Evolutionary conservation across 2,329 filamentous ascomycete genomes (phyloP).

Genomic region (Pseudopyrenochaeta lycopersici): DNA sequence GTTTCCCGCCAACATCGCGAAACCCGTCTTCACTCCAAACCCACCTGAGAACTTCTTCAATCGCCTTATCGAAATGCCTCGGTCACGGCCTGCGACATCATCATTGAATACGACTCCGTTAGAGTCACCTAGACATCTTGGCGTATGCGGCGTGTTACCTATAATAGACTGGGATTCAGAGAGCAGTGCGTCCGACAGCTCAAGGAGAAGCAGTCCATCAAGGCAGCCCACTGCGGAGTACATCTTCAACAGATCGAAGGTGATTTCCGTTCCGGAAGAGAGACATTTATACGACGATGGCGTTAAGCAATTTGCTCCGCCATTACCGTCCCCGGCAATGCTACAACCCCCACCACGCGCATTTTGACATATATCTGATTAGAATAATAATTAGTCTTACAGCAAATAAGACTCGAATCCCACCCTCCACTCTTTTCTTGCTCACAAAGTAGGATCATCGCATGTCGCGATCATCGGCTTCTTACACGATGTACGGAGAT

Average conservation of each 20-base stretch:
- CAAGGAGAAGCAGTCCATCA: constrained; percentile 14
- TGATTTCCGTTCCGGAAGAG: constrained; percentile 37
- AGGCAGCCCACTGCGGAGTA: constrained; percentile 34
- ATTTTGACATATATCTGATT: constrained; percentile 9
- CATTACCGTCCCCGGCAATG: constrained; percentile 25
- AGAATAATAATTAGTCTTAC: background rate
- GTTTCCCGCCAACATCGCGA: constrained; percentile 26
- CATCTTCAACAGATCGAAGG: constrained; percentile 36
- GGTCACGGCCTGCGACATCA: constrained; percentile 15
- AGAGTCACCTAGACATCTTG: constrained; percentile 24
- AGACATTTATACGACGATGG: constrained; percentile 28
- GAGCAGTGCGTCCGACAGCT: constrained; percentile 14
- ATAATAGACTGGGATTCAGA: constrained; percentile 35
- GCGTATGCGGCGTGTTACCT: constrained; percentile 29
- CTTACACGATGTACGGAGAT: background rate
- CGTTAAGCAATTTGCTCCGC: constrained; percentile 33
- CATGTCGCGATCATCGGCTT: background rate
- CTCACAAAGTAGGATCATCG: too few species aligned
- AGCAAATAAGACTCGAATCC: background rate
- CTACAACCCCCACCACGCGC: constrained; percentile 13
- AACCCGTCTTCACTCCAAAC: constrained; percentile 14
- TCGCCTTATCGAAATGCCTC: constrained; percentile 27
- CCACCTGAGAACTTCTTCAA: constrained; percentile 37
- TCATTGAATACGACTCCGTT: constrained; percentile 17
- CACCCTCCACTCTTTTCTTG: too few species aligned